A percentile compares a stretch with the other conserved stretches of the same genome.
phyloP scores from a whole-genome alignment of 768 basidiomycete species.

The Psilocybe subaeruginosa region DNA sequence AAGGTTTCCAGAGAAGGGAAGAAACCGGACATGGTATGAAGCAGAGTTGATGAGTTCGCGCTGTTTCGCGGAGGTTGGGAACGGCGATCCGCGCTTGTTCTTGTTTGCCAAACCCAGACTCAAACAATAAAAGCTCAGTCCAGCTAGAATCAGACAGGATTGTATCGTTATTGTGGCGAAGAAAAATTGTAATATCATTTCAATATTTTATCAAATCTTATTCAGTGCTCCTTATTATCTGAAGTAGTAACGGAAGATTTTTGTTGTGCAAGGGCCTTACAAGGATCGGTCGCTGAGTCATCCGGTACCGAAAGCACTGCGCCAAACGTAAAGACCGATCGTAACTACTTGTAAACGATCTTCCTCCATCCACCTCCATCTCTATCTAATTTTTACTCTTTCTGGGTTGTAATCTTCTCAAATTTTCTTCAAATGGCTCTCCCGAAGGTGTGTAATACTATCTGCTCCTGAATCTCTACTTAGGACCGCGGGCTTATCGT shows the following conservation, averaged over 20 bases:
- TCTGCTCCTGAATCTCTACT: background rate
- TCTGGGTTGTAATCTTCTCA: conserved; percentile 2
- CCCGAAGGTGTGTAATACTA: conserved; percentile 46
- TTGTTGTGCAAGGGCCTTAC: background rate
- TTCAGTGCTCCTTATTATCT: too few species aligned
- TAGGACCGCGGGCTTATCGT: conserved; percentile 19
- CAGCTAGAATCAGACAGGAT: too few species aligned
- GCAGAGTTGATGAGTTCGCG: background rate
- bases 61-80: background rate
- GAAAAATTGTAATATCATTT: too few species aligned
- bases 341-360: conserved; percentile 5
- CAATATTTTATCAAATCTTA: too few species aligned
- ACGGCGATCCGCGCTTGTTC: background rate
- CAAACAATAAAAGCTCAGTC: too few species aligned
- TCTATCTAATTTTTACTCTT: conserved; percentile 13
- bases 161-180: too few species aligned
- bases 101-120: conserved; percentile 5
- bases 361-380: conserved; percentile 2
- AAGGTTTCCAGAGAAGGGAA: conserved; percentile 50
- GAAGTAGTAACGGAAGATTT: too few species aligned
- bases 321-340: background rate
- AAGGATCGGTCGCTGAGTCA: conserved; percentile 11
- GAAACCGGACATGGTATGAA: conserved; percentile 34
- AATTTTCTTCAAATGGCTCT: conserved; percentile 39
- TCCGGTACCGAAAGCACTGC: conserved; percentile 3